Base-by-base conservation (phyloP, 257 asterid genomes). In the Capsicum pubescens region DNA sequence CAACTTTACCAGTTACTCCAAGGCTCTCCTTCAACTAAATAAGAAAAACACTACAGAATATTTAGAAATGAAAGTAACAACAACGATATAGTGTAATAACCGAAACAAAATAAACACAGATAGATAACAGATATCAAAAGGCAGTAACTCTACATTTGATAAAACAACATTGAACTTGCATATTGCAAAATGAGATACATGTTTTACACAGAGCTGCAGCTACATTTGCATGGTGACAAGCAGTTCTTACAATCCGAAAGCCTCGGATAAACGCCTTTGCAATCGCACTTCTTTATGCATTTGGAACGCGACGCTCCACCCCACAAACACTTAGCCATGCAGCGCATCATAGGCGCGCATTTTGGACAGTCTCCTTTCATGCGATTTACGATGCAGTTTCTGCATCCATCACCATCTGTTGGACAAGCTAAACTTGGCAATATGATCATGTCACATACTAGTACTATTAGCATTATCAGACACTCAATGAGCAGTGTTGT, bases 311-410 rank as follows among this genome's bases (percentile, higher is more conserved):
- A 63, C 3, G 88, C 54, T 46, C 95, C 97, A 7, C 85, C 89
- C 98, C 95, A 93, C 85, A 95, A 85, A 12, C 99, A 95, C 55
- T 66, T 78, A 11, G 93, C 92, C 97, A 90, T 90, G 91, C 99
- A 95, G 14, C 89, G 92, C 95, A 95, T 90, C 50, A 87, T 89
- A 0, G 94, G 86, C 7, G 78, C 91, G 32, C 99, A 95, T 10
- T 90, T 89, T 0, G 97, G 98, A 89, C 99, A 95, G 42, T 87
- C 91, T 15, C 79, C 16, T 69, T 90, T 90, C 92, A 93, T 87
- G 72, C 83, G 92, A 58, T 88, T 87, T 4, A 74, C 67, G 60
- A 95, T 90, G 87, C 98, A 95, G 67, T 66, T 86, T 76, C 93
- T 61, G 88, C 99, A 95, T 7, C 84, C 87, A 7, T 87, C 84